These are phyloP conservation scores for Coix lacrymajobi DNA, from an alignment of 176 grass and related monocot species.

Conservation along the genomic window DNA sequence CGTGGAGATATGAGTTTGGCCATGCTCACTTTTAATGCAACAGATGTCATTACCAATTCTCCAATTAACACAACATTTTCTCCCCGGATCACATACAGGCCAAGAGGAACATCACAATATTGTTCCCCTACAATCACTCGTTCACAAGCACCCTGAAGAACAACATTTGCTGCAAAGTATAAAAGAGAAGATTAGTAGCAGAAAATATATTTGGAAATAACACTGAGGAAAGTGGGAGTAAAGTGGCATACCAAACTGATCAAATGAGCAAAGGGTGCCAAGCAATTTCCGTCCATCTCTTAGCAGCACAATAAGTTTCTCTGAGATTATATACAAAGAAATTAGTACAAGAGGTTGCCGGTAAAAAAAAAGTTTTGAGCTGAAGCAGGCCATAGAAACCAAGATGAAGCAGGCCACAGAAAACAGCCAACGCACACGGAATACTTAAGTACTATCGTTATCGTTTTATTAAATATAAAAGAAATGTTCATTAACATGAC, in stretches of 20 bases:
- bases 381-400: neutral
- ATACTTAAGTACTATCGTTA: neutral
- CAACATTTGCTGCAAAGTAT: slow-evolving; percentile 73
- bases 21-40: slow-evolving; percentile 22
- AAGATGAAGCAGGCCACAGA: neutral
- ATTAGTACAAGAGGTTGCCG: neutral
- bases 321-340: slow-evolving; percentile 25
- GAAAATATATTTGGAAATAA: neutral
- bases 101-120: slow-evolving; percentile 89
- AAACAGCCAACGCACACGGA: neutral
- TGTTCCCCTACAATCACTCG: slow-evolving; percentile 94
- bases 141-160: slow-evolving; percentile 95
- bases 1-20: neutral
- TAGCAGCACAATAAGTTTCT: slow-evolving; percentile 94
- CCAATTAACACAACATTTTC: slow-evolving; percentile 98
- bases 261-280: slow-evolving; percentile 94
- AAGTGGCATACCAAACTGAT: slow-evolving; percentile 76
- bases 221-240: neutral
- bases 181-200: neutral
- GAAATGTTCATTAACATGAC: neutral
- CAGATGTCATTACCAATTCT: slow-evolving; percentile 75
- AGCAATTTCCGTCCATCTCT: slow-evolving; percentile 92
- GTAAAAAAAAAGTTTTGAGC: neutral
- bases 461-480: neutral
- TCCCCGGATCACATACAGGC: slow-evolving; percentile 92